Conservation (phyloP, 2,329 filamentous ascomycete species). For the Furcasterigmium furcatum region DNA sequence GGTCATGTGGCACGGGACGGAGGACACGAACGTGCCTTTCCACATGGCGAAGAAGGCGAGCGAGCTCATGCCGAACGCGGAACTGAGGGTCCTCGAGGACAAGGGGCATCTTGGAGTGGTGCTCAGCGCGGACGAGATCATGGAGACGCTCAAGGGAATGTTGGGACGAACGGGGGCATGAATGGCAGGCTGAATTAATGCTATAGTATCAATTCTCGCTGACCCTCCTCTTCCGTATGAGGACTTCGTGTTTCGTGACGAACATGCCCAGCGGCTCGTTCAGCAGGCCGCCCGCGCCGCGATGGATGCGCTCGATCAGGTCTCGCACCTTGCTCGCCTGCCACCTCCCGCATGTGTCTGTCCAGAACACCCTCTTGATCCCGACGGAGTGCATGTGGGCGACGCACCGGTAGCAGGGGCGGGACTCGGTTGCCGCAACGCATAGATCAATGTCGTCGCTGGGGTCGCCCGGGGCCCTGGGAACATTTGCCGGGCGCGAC, state of each 20-base stretch:
- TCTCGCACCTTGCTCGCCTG: constrained; percentile 46
- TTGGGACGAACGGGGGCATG: too few species aligned
- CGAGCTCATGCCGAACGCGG: neutral
- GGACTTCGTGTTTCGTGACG: constrained; percentile 50
- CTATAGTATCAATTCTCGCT: too few species aligned
- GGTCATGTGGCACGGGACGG: constrained; percentile 26
- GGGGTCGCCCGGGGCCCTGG: too few species aligned
- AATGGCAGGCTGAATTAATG: too few species aligned
- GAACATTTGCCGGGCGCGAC: neutral
- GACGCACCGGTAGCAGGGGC: constrained; percentile 50
- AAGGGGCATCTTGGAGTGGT: neutral
- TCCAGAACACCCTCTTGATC: constrained; percentile 52
- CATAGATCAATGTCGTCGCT: neutral
- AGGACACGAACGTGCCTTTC: constrained; percentile 26
- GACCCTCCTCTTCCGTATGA: constrained; percentile 12
- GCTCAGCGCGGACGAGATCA: neutral
- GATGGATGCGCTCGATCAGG: constrained; percentile 41
- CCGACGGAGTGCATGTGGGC: constrained; percentile 47
- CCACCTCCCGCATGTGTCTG: constrained; percentile 42
- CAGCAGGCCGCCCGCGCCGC: constrained; percentile 7
- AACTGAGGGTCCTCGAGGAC: neutral
- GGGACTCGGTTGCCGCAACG: constrained; percentile 8
- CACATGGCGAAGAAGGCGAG: constrained; percentile 11
- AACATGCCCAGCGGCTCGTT: constrained; percentile 29
- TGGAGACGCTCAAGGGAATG: neutral